Conservation (phyloP, 1,284 basidiomycete genomes). For the Leccinum pallidistipes region DNA sequence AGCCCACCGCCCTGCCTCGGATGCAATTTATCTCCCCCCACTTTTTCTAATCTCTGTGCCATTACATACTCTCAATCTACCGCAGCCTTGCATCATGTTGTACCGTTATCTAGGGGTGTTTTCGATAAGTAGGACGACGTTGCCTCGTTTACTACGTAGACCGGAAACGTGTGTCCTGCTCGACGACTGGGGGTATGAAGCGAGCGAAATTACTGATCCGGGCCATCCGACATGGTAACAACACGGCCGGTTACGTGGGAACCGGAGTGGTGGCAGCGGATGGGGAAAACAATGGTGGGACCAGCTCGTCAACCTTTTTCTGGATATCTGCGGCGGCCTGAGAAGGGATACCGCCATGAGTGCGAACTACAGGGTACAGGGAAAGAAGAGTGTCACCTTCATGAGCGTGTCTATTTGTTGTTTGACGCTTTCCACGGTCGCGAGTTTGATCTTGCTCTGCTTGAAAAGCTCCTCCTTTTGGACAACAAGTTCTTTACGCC, state of each 20-base stretch:
- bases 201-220: background rate
- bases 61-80: conserved; percentile 25
- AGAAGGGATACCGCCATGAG: conserved; percentile 14
- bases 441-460: conserved; percentile 62
- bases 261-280: conserved; percentile 28
- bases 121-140: conserved; percentile 13
- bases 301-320: conserved; percentile 71
- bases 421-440: conserved; percentile 73
- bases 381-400: conserved; percentile 49
- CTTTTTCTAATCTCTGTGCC: conserved; percentile 22
- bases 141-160: conserved; percentile 8
- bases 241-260: conserved; percentile 17
- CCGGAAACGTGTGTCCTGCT: conserved; percentile 4
- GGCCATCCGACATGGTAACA: background rate
- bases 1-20: conserved; percentile 19
- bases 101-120: conserved; percentile 33
- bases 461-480: conserved; percentile 75
- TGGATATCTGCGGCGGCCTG: conserved; percentile 70
- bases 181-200: conserved; percentile 9
- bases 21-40: conserved; percentile 18
- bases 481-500: conserved; percentile 58
- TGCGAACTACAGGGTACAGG: conserved; percentile 8
- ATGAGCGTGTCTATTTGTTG: conserved; percentile 68
- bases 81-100: conserved; percentile 24
- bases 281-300: conserved; percentile 41